Evolutionary conservation across 495 filamentous ascomycete genomes (phyloP), one percentile per base, ranked within the genome.

Genomic region (Coniosporium apollinis): DNA sequence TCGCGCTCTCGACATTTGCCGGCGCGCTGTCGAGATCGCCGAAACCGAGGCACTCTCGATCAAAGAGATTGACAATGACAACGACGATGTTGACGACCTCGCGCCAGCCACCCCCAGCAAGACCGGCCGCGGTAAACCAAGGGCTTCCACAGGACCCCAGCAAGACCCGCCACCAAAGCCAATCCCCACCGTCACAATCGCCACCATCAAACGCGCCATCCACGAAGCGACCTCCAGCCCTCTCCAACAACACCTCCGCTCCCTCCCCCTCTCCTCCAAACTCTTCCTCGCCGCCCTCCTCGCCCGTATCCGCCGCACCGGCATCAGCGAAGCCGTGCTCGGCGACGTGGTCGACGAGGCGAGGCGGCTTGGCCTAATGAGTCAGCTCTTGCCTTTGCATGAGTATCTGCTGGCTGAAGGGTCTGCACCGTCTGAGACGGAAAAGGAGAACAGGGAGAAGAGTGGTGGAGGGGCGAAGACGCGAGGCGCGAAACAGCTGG

Each of bases 321-420:
- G 91, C 2, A 63, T 94, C 30, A 74, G 74, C 8, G 89, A 97
- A 58, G 83, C 80, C 28, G 72, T 82, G 0, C 68, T 92, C 39
- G 78, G 82, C n/a, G 89, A 97, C 38, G 77, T 94, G 13, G 58
- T 93, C 19, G 85, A 94, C 36, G 91, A 96, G 56, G 79, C 85
- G 44, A 76, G 76, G 48, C 69, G 76, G 16, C 72, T 81, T 26
- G 70, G 68, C 6, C 56, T 69, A 42, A 61, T 92, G 54, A 72
- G 76, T 18, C 66, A 72, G 3, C 42, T 52, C 21, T 36, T 46
- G 36, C 30, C 43, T 4, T 41, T 57, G 26, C 45, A 57, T 31
- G 44, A 50, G 8, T 52, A 50, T 33, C 45, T 59, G 9, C 45
- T 57, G 15, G 36, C 26, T n/a, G 30, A 15, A 9, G 22, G 15